Conservation (phyloP, 768 basidiomycete species). For the Macrolepiota fuliginosa region DNA sequence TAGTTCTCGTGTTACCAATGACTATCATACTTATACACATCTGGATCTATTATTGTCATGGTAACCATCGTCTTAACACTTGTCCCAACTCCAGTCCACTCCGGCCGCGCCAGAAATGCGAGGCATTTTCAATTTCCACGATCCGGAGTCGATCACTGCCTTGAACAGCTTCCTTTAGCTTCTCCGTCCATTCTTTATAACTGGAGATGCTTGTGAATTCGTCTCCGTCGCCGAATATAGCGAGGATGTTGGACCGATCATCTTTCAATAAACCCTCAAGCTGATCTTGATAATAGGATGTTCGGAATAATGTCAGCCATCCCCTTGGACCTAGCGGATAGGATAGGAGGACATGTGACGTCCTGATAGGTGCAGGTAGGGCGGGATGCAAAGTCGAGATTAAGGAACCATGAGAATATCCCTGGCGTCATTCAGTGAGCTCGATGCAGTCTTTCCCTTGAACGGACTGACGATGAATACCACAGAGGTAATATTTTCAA, state of each 20-base stretch:
- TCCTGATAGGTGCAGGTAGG: constrained; percentile 45
- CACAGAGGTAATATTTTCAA: constrained; percentile 45
- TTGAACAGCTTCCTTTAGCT: constrained; percentile 27
- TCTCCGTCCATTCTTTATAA: constrained; percentile 55
- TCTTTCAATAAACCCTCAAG: constrained; percentile 50
- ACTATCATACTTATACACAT: constrained; percentile 10
- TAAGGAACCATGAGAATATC: constrained; percentile 81
- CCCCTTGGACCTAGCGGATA: constrained; percentile 71
- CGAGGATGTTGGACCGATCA: constrained; percentile 47
- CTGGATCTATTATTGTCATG: constrained; percentile 19
- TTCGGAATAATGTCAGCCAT: constrained; percentile 68
- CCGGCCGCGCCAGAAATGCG: constrained; percentile 66
- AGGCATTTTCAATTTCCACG: constrained; percentile 43
- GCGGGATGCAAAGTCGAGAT: constrained; percentile 66
- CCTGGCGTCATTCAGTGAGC: constrained; percentile 37
- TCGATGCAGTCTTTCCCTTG: neutral
- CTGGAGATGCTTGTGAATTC: constrained; percentile 60
- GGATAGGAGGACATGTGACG: constrained; percentile 68
- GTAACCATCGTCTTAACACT: constrained; percentile 33
- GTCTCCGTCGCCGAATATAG: constrained; percentile 68
- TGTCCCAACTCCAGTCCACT: constrained; percentile 25
- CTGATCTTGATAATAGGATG: constrained; percentile 48
- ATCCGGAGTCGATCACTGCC: constrained; percentile 24
- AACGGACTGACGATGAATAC: constrained; percentile 54
- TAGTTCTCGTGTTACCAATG: neutral